Base-by-base conservation (phyloP, 2,329 filamentous ascomycete species). In the Colletotrichum somersetense region DNA sequence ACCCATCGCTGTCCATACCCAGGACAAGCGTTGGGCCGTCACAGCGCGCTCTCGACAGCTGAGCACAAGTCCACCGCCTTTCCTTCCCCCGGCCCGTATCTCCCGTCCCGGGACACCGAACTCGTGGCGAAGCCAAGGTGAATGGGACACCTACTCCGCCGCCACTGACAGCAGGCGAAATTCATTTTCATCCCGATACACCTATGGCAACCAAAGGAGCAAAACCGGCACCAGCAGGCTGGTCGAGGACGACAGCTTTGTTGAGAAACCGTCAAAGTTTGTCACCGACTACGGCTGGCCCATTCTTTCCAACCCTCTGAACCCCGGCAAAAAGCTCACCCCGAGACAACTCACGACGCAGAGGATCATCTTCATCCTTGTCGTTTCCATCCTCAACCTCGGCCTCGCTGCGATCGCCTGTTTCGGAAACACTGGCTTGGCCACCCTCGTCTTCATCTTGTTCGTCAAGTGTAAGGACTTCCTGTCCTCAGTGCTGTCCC, bases 391-490 rank as follows among this genome's bases (percentile, higher is more conserved):
- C 3, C 61, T 63, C 61, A 63, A 63, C 61, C 20, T 63, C 33
- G 48, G n/a, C 3, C 61, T 63, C 16, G 61, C 61, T n/a, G 61
- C 61, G 2, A 30, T 53, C 12, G 61, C 61, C 16, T 63, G 61
- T 23, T 63, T 63, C 14, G 61, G 61, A 6, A 63, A 63, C 48
- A 53, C 35, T 2, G 61, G 61, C 23, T 10, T 63, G n/a, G 61
- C 48, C 3, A 63, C 61, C 10, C 48, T 63, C n/a, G n/a, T 63
- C 5, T 63, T 63, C n/a, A 63, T 63, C 35, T 8, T 63, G 35
- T 63, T 63, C 23, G 61, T 63, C 61, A 63, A 63, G 61, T 63
- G 61, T 35, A 63, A 63, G 35, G 61, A 63, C 18, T 63, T 63
- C 35, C n/a, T 63, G 5, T 63, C 48, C 33, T 63, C 61, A 14